Evolutionary conservation across 805 yeast species (phyloP).

Genomic region (Candida wancherniae): DNA sequence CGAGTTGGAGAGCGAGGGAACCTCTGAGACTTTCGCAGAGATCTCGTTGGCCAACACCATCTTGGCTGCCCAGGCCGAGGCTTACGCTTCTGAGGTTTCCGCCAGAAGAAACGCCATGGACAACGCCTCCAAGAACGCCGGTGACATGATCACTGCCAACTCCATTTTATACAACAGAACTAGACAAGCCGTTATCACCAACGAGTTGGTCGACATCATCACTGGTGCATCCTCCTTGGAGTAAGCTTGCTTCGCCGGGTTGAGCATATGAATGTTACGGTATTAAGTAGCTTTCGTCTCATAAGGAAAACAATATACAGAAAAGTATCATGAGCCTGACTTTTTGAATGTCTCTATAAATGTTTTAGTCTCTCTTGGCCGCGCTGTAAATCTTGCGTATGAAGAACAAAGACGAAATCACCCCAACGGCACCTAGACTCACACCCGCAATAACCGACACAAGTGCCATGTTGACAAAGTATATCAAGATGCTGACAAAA

Average conservation of each 20-base stretch:
- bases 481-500: constrained; percentile 60
- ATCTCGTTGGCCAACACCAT: constrained; percentile 87
- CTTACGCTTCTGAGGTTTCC: constrained; percentile 95
- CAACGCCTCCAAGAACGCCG: constrained; percentile 98
- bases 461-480: constrained; percentile 66
- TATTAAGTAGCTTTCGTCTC: too few relatives aligned
- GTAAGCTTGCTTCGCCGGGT: constrained; percentile 45
- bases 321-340: constrained; percentile 1
- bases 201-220: constrained; percentile 98
- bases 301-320: too few relatives aligned
- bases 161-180: constrained; percentile 95
- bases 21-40: constrained; percentile 73
- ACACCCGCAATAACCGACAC: constrained; percentile 59
- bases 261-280: too few relatives aligned
- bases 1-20: constrained; percentile 63
- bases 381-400: constrained; percentile 58
- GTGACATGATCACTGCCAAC: constrained; percentile 95
- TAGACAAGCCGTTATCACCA: constrained; percentile 30
- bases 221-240: constrained; percentile 99
- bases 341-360: neutral
- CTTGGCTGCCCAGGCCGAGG: constrained; percentile 91
- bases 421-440: constrained; percentile 72
- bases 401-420: constrained; percentile 61
- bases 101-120: constrained; percentile 99
- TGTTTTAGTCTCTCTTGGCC: constrained; percentile 47